These are phyloP conservation scores for Pleurotus citrinopileatus DNA, from an alignment of 768 basidiomycete genomes.

Conservation along the genomic window DNA sequence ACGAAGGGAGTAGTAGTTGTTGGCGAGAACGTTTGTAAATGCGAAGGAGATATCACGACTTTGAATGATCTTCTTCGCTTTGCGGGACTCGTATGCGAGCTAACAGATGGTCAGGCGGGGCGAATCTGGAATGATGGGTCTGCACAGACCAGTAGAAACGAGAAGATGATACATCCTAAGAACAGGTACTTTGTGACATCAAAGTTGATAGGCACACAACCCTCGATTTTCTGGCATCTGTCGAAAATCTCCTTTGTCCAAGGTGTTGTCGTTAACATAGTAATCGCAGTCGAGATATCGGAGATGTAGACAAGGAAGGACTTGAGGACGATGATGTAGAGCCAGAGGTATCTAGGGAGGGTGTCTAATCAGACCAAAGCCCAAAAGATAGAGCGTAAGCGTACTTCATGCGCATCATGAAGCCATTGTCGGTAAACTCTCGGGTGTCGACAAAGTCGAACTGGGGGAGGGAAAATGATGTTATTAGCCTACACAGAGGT, in stretches of 20 bases:
- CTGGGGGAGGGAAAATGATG: slow-evolving; percentile 36
- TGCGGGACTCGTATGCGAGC: slow-evolving; percentile 91
- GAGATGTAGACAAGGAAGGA: slow-evolving; percentile 95
- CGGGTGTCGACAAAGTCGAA: slow-evolving; percentile 96
- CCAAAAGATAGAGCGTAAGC: slow-evolving; percentile 24
- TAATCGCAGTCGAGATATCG: slow-evolving; percentile 96
- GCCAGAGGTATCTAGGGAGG: slow-evolving; percentile 75
- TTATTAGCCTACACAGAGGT: slow-evolving; percentile 18
- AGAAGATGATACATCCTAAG: slow-evolving; percentile 96
- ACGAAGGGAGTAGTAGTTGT: slow-evolving; percentile 96
- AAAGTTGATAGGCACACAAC: slow-evolving; percentile 87
- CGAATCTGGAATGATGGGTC: not conserved
- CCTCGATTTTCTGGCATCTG: slow-evolving; percentile 57
- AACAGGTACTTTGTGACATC: slow-evolving; percentile 93
- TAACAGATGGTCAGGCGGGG: slow-evolving; percentile 24
- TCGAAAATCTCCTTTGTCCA: slow-evolving; percentile 94
- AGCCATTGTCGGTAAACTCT: slow-evolving; percentile 89
- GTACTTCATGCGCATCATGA: slow-evolving; percentile 84
- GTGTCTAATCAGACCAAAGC: not conserved
- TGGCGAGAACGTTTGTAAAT: slow-evolving; percentile 96
- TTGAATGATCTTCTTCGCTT: slow-evolving; percentile 90
- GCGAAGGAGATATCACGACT: slow-evolving; percentile 97
- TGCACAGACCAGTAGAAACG: slow-evolving; percentile 82
- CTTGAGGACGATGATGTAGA: slow-evolving; percentile 92
- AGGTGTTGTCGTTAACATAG: slow-evolving; percentile 86